phyloP scores from a whole-genome alignment of 2,329 filamentous ascomycete species.

The Penicillium nordicum region DNA sequence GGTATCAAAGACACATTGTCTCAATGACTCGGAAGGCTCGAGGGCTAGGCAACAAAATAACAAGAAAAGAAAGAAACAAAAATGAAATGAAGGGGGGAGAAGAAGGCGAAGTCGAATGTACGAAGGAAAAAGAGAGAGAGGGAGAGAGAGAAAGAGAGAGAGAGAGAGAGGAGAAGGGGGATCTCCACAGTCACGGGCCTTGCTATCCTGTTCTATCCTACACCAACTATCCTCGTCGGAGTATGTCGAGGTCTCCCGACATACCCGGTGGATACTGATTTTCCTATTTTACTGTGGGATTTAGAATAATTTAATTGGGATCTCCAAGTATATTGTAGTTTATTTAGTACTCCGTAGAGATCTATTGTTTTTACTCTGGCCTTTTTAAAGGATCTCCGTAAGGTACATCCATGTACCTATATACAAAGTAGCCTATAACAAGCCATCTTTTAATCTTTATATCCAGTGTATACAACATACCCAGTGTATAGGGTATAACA shows the following conservation, averaged over 20 bases:
- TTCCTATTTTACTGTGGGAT: slow-evolving; percentile 10
- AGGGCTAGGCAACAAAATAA: slow-evolving; percentile 12
- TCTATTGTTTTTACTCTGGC: not conserved
- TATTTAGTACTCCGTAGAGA: not conserved
- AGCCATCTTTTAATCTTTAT: not conserved
- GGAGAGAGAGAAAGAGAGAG: slow-evolving; percentile 8
- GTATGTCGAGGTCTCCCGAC: slow-evolving; percentile 15
- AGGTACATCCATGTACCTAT: not conserved
- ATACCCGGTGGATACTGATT: slow-evolving; percentile 21
- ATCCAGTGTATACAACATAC: not conserved
- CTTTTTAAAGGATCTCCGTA: not conserved
- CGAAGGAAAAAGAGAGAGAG: slow-evolving; percentile 2
- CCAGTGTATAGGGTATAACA: not conserved
- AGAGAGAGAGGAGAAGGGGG: slow-evolving; percentile 13
- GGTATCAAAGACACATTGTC: slow-evolving; percentile 7
- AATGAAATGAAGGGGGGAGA: not conserved
- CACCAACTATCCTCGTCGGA: slow-evolving; percentile 12
- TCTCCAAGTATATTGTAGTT: not conserved
- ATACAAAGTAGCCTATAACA: not conserved
- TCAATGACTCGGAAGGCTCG: not conserved
- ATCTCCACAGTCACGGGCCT: slow-evolving; percentile 16
- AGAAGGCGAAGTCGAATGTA: not conserved
- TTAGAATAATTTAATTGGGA: not conserved
- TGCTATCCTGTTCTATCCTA: not conserved
- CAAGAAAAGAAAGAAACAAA: slow-evolving; percentile 5